A percentile compares a stretch with the other conserved stretches of the same genome.
These are phyloP conservation scores for Adansonia gregorii DNA, from an alignment of 441 rosid species.

Conservation along the genomic window DNA sequence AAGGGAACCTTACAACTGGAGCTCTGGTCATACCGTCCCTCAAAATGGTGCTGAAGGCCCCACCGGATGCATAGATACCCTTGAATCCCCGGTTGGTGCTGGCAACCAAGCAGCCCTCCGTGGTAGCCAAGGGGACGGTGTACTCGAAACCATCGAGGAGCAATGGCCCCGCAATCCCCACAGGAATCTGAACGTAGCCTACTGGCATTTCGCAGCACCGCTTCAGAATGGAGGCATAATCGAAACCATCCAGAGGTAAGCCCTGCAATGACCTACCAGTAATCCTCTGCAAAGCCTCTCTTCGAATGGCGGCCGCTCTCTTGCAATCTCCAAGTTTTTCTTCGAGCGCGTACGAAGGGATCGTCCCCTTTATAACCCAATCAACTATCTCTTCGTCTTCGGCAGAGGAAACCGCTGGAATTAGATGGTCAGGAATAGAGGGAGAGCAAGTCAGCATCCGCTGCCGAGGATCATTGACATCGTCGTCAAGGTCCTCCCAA, in stretches of 20 bases:
- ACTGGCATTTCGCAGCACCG: slow-evolving; percentile 97
- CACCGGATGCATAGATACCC: slow-evolving; percentile 74
- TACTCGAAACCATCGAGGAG: slow-evolving; percentile 71
- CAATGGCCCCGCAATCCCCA: slow-evolving; percentile 83
- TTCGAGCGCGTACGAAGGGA: slow-evolving; percentile 72
- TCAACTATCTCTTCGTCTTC: slow-evolving; percentile 78
- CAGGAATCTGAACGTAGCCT: slow-evolving; percentile 87
- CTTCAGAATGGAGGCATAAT: slow-evolving; percentile 76
- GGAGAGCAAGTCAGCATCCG: slow-evolving; percentile 30
- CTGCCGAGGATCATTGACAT: slow-evolving; percentile 16
- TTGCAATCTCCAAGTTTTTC: slow-evolving; percentile 75
- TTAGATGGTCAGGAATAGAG: slow-evolving; percentile 31
- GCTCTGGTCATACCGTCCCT: slow-evolving; percentile 90
- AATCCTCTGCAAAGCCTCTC: slow-evolving; percentile 75
- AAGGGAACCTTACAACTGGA: slow-evolving; percentile 76
- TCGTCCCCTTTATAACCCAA: slow-evolving; percentile 55
- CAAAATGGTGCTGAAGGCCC: slow-evolving; percentile 61
- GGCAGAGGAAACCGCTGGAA: slow-evolving; percentile 37
- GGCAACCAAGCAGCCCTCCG: slow-evolving; percentile 89
- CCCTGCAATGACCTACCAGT: slow-evolving; percentile 72
- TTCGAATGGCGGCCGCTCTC: slow-evolving; percentile 71
- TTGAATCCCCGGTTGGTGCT: slow-evolving; percentile 90
- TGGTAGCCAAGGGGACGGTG: slow-evolving; percentile 88
- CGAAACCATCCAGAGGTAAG: slow-evolving; percentile 84
- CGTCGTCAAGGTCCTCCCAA: slow-evolving; percentile 66